Base-by-base conservation (phyloP, 768 basidiomycete species). In the Russula griseocarnosa region DNA sequence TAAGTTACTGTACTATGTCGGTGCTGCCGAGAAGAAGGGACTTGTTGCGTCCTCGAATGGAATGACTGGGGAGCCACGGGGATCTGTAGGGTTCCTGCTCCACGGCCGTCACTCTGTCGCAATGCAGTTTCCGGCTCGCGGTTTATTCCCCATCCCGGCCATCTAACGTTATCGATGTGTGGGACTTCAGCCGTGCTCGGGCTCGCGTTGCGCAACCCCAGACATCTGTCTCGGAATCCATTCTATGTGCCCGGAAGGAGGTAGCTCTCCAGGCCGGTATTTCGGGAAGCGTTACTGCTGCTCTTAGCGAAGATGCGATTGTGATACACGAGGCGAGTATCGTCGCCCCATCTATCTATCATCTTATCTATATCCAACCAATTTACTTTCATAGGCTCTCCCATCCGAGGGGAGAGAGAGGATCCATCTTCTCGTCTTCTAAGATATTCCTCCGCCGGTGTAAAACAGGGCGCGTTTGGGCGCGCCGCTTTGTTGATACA, bases 271-370 rank as follows among this genome's bases (percentile, higher is more conserved):
- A 52, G 16, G 18, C 10, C 18, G 26, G 34, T 26, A 63, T 58
- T 38, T 16, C 8, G 16, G 57, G 51, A 46, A 28, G 6, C 8
- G 51, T 54, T 26, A 26, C 34, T 18, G 57, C 51, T 20, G 52
- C 26, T 4, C 54, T 63, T 38, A 59, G 57, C 18, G 62, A 63
- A n/a, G 62, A 63, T 42, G 62, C 36, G 42, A 58, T 63, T 57
- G 51, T 63, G 30, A 47, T 63, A 47, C 26, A 26, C 52, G 58
- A 64, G 53, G 63, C 30, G 18, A 36, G 63, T 60, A 49, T 51
- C 30, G 2, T 46, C 24, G 18, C 11, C 56, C 38, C 13, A 38
- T 38, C 38, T 16, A 40, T 40, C 16, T 22, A 50, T 38, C 32
- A 3, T 50, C 38, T 36, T 24, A 20, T 55, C 32, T 18, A 11